Base-by-base conservation (phyloP, 129 eudicot species). In the sunflower (Helianthus annuus) region DNA sequence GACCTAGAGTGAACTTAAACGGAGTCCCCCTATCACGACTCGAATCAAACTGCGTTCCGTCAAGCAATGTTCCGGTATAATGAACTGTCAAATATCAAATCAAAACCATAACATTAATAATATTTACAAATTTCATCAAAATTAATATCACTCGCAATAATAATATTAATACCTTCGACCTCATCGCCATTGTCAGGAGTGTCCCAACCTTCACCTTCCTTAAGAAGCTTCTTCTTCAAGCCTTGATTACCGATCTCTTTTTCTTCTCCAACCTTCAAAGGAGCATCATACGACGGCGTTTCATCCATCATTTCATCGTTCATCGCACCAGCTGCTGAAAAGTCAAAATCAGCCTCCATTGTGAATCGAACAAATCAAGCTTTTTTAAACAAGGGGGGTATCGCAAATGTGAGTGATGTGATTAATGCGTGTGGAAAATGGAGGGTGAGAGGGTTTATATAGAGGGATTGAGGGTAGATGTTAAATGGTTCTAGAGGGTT, bases 21-120 rank as follows among this genome's bases (percentile, higher is more conserved):
- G 98, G 97, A 60, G 85, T 83, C 19, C 96, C 97, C 70, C 91
- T 78, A 72, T 93, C 98, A 2, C 96, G 92, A 48, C 98, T 93
- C 6, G 98, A 93, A 62, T 93, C 98, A 40, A 90, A 90, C 78
- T 90, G 69, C 4, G 96, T 89, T 9, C 98, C 98, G 60, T 93
- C 97, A 17, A 93, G 83, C 84, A 93, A 74, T 8, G 97, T 90
- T 51, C 98, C 98, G 52, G 98, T 93, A 58, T 90, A 93, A 82
- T 90, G 98, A 65, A 90, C 98, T 93, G 83, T 45, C 68, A 74
- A 24, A 54, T 77, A 2, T 12, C 46, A 16, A 68, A 44, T n/a
- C 15, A 15, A 53, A 22, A 62, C 40, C 48, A 55, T 5, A 67
- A 61, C 11, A 45, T 32, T 32, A 32, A 5, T 4, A 32, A 6